Evolutionary conservation across 2,329 filamentous ascomycete species (phyloP).

Genomic region (Alternaria brassicae): DNA sequence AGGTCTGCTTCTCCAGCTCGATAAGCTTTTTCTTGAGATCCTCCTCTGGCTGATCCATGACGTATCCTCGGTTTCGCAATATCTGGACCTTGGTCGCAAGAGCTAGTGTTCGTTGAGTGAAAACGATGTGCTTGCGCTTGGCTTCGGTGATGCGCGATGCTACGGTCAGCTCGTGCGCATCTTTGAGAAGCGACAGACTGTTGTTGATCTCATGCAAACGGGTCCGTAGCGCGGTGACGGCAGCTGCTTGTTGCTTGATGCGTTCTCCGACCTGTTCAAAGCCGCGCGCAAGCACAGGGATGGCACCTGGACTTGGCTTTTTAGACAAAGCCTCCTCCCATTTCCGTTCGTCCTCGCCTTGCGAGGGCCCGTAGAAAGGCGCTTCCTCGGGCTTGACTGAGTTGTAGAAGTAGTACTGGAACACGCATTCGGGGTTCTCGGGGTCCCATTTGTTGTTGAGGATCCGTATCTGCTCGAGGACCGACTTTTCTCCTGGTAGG

Average conservation of each 20-base stretch:
- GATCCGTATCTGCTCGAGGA: constrained; percentile 75
- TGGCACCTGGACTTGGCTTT: constrained; percentile 77
- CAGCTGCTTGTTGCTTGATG: constrained; percentile 73
- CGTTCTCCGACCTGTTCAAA: constrained; percentile 76
- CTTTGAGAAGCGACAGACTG: constrained; percentile 73
- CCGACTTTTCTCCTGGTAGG: constrained; percentile 69
- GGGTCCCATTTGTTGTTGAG: constrained; percentile 79
- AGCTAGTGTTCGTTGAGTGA: constrained; percentile 75
- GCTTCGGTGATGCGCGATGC: constrained; percentile 77
- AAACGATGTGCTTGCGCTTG: constrained; percentile 72
- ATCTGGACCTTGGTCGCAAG: constrained; percentile 83
- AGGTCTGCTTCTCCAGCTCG: constrained; percentile 71
- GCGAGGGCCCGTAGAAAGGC: constrained; percentile 76
- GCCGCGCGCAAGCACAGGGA: constrained; percentile 77
- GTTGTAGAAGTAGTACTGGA: constrained; percentile 89
- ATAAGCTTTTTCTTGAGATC: constrained; percentile 75
- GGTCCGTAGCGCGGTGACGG: constrained; percentile 72
- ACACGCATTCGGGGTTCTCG: constrained; percentile 70
- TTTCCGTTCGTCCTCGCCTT: constrained; percentile 75
- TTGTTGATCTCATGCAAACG: constrained; percentile 82
- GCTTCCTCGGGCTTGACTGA: constrained; percentile 75
- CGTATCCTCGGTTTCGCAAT: constrained; percentile 80
- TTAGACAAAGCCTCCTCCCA: constrained; percentile 86
- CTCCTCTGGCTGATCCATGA: constrained; percentile 80
- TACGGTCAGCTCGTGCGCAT: constrained; percentile 77